A percentile compares a stretch with the other conserved stretches of the same genome.
phyloP scores from a whole-genome alignment of 768 basidiomycete genomes.

The Dendrothele bispora region DNA sequence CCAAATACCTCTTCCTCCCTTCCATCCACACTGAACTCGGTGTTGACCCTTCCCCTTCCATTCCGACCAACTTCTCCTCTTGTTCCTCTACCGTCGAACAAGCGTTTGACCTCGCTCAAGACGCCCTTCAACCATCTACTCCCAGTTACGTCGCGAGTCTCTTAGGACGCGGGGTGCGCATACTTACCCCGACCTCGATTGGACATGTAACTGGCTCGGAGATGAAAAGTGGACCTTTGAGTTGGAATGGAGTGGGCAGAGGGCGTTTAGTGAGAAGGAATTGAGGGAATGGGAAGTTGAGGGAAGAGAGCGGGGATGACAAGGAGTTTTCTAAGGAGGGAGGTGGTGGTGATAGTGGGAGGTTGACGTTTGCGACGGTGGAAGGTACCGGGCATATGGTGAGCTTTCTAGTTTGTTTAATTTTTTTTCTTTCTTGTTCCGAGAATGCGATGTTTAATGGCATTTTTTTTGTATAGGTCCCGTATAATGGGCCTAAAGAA shows the following conservation, averaged over 20 bases:
- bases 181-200: conserved; percentile 64
- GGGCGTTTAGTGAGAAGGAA: conserved; percentile 40
- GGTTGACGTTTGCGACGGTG: conserved; percentile 58
- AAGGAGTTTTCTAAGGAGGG: no score
- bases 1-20: conserved; percentile 44
- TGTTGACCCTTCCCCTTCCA: conserved; percentile 34
- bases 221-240: conserved; percentile 62
- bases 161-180: conserved; percentile 72
- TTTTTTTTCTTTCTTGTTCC: no score
- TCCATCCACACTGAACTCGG: conserved; percentile 47
- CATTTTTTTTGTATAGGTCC: background rate
- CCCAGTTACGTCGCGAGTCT: conserved; percentile 60
- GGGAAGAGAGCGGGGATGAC: conserved; percentile 52
- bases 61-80: conserved; percentile 49
- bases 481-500: no score
- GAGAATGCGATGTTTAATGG: no score
- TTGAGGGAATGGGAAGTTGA: conserved; percentile 57
- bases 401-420: no score
- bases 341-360: no score
- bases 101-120: conserved; percentile 33
- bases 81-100: conserved; percentile 54
- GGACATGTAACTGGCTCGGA: conserved; percentile 61
- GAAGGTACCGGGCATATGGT: conserved; percentile 62
- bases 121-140: background rate
- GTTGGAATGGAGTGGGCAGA: conserved; percentile 59